Conservation (phyloP, 2,329 filamentous ascomycete species). For the Colletotrichum echinochloae region DNA sequence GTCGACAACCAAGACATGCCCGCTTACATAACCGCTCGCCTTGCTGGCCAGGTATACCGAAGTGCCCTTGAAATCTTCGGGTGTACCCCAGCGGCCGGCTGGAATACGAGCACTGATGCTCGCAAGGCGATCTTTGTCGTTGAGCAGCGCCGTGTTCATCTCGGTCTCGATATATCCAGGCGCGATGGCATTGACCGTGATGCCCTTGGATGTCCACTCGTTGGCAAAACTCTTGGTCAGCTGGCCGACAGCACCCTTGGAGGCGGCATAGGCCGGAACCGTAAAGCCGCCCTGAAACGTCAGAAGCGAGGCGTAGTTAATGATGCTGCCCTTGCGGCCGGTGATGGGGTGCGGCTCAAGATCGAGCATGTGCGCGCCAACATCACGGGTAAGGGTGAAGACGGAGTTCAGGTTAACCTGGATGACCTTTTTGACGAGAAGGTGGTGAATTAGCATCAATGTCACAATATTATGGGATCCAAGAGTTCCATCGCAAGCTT, state of each 20-base stretch:
- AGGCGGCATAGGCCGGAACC: constrained; percentile 87
- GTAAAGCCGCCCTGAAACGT: constrained; percentile 90
- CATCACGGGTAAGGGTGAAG: constrained; percentile 81
- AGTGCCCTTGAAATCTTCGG: constrained; percentile 89
- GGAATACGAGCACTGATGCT: constrained; percentile 86
- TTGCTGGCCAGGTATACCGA: constrained; percentile 81
- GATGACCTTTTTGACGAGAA: constrained; percentile 65
- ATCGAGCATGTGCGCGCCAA: constrained; percentile 81
- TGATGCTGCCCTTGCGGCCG: constrained; percentile 75
- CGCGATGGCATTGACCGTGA: constrained; percentile 89
- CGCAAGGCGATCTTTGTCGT: constrained; percentile 74
- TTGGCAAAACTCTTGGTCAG: constrained; percentile 88
- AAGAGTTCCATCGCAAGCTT: constrained; percentile 22
- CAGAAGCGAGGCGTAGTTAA: constrained; percentile 87
- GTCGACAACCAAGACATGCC: constrained; percentile 85
- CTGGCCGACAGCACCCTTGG: constrained; percentile 87
- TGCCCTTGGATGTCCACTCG: constrained; percentile 83
- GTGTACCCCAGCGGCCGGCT: constrained; percentile 83
- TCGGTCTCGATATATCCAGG: constrained; percentile 94
- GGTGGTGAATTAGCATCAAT: not conserved
- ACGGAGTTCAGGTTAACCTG: constrained; percentile 89
- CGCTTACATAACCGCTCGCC: constrained; percentile 84
- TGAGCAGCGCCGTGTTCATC: constrained; percentile 88
- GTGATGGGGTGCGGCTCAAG: constrained; percentile 61
- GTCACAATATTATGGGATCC: too few relatives aligned